A percentile compares a stretch with the other conserved stretches of the same genome.
Evolutionary conservation across 257 asterid genomes (phyloP).

Genomic region (Ilex aquifolium): DNA sequence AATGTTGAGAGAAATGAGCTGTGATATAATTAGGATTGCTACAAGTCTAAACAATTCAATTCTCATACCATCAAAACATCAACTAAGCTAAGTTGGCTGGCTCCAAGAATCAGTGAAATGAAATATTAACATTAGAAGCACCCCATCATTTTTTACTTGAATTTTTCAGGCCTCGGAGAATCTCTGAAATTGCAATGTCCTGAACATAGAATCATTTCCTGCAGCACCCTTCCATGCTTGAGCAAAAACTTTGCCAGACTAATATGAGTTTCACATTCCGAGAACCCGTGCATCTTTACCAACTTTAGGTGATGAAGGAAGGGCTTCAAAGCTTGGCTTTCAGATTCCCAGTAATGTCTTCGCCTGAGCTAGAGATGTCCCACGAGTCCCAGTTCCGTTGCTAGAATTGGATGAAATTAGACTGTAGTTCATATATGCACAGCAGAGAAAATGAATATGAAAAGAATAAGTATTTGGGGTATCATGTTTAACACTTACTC

Average conservation of each 20-base stretch:
- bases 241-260: conserved; percentile 61
- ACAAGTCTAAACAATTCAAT: too few relatives aligned
- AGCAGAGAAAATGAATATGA: too few relatives aligned
- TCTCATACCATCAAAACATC: too few relatives aligned
- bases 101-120: conserved; percentile 29
- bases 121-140: conserved; percentile 59
- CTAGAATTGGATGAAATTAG: conserved; percentile 12
- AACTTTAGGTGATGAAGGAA: conserved; percentile 54
- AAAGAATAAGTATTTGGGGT: too few relatives aligned
- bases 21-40: too few relatives aligned
- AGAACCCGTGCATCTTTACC: conserved; percentile 63
- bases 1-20: too few relatives aligned
- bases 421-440: too few relatives aligned
- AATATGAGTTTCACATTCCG: conserved; percentile 50
- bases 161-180: conserved; percentile 44
- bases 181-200: conserved; percentile 41
- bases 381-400: conserved; percentile 57
- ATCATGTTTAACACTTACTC: too few relatives aligned
- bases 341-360: conserved; percentile 81
- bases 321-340: conserved; percentile 40
- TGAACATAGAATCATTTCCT: conserved; percentile 38
- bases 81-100: too few relatives aligned
- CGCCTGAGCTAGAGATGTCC: conserved; percentile 52
- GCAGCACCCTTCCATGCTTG: conserved; percentile 60
- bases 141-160: conserved; percentile 65